phyloP scores from a whole-genome alignment of 225 moss, liverwort and hornwort species.

The Rhytidiadelphus loreus region DNA sequence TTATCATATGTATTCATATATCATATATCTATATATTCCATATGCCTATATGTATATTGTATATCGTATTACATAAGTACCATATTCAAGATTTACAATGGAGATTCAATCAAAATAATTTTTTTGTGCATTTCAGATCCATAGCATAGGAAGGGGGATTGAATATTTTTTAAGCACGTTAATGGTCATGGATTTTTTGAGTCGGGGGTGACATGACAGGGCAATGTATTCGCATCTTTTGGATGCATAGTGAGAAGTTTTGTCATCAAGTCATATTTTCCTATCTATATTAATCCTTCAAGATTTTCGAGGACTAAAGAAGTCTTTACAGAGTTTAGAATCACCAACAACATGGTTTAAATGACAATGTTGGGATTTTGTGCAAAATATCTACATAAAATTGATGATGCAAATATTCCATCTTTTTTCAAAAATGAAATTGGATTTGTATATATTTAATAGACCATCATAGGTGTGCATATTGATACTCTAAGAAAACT shows the following conservation, averaged over 20 bases:
- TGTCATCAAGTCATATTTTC: accelerated
- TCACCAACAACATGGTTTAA: background rate
- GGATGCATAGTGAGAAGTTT: background rate
- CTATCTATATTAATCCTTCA: background rate
- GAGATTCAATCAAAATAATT: too few relatives aligned
- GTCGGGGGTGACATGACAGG: too few relatives aligned
- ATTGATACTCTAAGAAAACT: background rate
- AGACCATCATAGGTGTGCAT: background rate
- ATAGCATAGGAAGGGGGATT: too few relatives aligned
- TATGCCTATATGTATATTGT: too few relatives aligned
- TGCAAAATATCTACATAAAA: background rate
- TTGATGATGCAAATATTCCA: background rate
- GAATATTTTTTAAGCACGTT: too few relatives aligned
- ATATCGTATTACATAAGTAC: too few relatives aligned
- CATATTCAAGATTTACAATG: too few relatives aligned
- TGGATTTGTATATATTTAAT: background rate
- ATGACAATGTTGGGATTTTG: accelerated
- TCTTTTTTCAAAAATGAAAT: background rate
- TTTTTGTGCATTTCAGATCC: too few relatives aligned
- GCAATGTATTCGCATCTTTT: too few relatives aligned
- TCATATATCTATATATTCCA: too few relatives aligned
- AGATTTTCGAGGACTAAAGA: accelerated
- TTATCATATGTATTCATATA: too few relatives aligned
- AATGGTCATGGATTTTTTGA: too few relatives aligned
- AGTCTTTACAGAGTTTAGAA: background rate